Evolutionary conservation across 257 asterid species (phyloP).

Genomic region (Petunia secreta): DNA sequence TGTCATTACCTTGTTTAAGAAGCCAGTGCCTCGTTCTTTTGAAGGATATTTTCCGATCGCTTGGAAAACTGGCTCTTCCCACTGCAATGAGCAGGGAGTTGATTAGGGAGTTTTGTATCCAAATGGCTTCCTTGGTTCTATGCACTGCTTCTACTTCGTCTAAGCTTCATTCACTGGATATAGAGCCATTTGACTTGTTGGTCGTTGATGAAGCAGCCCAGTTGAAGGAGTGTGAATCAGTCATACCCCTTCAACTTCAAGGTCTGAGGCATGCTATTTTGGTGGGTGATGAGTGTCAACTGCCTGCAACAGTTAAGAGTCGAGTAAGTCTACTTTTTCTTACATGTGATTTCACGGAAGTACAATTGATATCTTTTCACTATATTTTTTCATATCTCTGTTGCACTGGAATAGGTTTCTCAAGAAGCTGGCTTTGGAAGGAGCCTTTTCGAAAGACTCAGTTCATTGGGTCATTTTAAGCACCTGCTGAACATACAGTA

Average conservation of each 20-base stretch:
- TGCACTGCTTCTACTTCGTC: slow-evolving; percentile 31
- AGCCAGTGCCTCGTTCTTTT: slow-evolving; percentile 20
- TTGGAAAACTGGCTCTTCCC: not conserved
- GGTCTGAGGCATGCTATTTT: slow-evolving; percentile 25
- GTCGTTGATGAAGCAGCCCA: slow-evolving; percentile 33
- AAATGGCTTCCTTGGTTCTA: slow-evolving; percentile 21
- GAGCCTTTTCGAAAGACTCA: slow-evolving; percentile 28
- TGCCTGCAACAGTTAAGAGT: slow-evolving; percentile 29
- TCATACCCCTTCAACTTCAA: slow-evolving; percentile 29
- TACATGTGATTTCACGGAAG: not conserved
- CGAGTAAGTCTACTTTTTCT: slow-evolving; percentile 16
- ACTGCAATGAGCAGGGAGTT: slow-evolving; percentile 5
- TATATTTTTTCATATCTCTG: not conserved
- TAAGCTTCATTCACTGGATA: slow-evolving; percentile 26
- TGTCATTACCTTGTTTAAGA: slow-evolving; percentile 17
- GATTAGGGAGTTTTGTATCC: slow-evolving; percentile 17
- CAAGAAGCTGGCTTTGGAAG: slow-evolving; percentile 24
- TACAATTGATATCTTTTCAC: not conserved
- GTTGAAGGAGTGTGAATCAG: slow-evolving; percentile 31
- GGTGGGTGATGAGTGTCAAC: slow-evolving; percentile 35
- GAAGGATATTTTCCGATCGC: not conserved
- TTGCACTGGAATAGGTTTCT: slow-evolving; percentile 20
- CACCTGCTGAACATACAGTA: slow-evolving; percentile 28
- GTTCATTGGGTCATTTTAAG: slow-evolving; percentile 29
- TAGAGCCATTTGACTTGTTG: slow-evolving; percentile 25